Evolutionary conservation across 1,139 yeast species (phyloP), one percentile per base, ranked within the genome.

Genomic region (Geotrichum europaeum): DNA sequence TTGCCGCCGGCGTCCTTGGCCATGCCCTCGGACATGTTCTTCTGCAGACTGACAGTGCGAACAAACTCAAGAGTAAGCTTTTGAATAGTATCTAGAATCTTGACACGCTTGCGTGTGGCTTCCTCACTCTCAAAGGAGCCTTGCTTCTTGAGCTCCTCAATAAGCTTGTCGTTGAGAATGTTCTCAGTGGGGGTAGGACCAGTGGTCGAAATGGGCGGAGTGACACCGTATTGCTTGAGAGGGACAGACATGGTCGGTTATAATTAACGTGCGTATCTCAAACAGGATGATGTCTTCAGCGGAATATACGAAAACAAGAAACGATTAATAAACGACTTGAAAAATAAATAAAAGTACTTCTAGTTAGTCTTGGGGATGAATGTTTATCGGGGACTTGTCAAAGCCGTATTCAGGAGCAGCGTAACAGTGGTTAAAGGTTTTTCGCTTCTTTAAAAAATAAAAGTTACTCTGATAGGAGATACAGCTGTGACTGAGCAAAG

Each of bases 1-100:
- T 95, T 95, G 20, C 99, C 99, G 49, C 99, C 99, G 0, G 98
- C 96, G 73, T 94, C 99, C 64, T 78, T 82, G 0, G 99, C 97
- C 97, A 94, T 91, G 4, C 97, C 97, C 64, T 94, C 98, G 40
- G 94, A 84, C 97, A 94, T 91, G 70, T 94, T 91, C 70, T 87
- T 89, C 63, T 80, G 83, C 65, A 82, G 79, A 2, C 96, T 87
- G 10, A 91, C 97, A 10, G 76, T 81, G 68, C 84, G 87, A 1
- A 94, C 99, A 74, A 94, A 92, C 65, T 87, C 89, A 67, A 86
- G 82, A 0, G 87, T 82, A 69, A 94, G 71, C 65, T 82, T 81
- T 71, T 94, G 98, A 62, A 94, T 73, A 4, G 81, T 76, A 53
- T 81, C 79, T 47, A 95, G 79, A 18, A 89, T 95, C 66, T 87